A percentile compares a stretch with the other conserved stretches of the same genome.
Conservation (phyloP, 345 rosid genomes). For the Angophora floribunda region DNA sequence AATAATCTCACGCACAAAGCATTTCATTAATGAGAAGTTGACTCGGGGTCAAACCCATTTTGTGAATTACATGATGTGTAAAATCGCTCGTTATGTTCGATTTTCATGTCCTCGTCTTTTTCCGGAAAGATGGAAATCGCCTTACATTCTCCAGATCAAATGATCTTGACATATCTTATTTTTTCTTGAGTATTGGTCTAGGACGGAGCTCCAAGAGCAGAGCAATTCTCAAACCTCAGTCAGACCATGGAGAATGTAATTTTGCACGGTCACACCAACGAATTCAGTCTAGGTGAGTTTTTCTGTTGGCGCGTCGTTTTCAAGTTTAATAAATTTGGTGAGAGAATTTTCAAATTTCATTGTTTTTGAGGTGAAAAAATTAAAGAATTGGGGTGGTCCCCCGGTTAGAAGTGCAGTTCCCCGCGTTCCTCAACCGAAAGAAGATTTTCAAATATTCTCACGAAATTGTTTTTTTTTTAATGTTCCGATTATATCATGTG, state of each 20-base stretch:
- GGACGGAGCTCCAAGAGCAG: background rate
- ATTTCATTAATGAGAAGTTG: background rate
- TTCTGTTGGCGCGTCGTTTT: background rate
- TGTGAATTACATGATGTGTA: background rate
- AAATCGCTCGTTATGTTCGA: background rate
- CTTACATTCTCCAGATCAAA: background rate
- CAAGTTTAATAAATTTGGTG: background rate
- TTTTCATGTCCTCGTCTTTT: background rate
- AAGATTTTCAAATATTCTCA: background rate
- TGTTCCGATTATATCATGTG: background rate
- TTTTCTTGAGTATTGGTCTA: background rate
- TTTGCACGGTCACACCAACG: background rate
- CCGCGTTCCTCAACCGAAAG: background rate
- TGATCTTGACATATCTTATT: background rate
- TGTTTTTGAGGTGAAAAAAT: background rate
- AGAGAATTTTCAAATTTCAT: background rate
- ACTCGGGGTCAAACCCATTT: background rate
- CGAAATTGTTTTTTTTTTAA: background rate
- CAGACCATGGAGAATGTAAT: background rate
- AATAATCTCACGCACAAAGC: background rate
- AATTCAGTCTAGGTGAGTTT: background rate
- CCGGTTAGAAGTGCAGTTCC: background rate
- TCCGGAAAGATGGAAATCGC: background rate
- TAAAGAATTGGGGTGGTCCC: background rate
- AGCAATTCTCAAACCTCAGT: background rate